A percentile compares a stretch with the other conserved stretches of the same genome.
Evolutionary conservation across 1,284 basidiomycete genomes (phyloP).

Genomic region (Omphalotus olearius): DNA sequence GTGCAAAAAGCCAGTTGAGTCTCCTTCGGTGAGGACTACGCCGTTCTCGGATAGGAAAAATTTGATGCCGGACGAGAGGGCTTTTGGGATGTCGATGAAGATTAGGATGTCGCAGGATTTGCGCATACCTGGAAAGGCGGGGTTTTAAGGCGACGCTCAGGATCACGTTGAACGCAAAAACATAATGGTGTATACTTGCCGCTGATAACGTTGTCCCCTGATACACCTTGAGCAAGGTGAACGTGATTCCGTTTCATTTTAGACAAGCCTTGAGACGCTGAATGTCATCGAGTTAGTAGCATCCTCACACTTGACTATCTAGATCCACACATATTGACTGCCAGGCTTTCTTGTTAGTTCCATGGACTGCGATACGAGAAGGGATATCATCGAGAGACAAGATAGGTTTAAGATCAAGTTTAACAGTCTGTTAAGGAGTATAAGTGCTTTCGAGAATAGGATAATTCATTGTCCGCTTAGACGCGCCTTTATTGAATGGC

Average conservation of each 20-base stretch:
- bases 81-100: conserved; percentile 69
- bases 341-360: conserved; percentile 70
- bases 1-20: conserved; percentile 29
- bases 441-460: not conserved
- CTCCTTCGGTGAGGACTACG: conserved; percentile 78
- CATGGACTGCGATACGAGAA: conserved; percentile 67
- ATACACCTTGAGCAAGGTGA: conserved; percentile 77
- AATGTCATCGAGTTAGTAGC: not conserved
- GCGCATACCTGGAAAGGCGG: conserved; percentile 63
- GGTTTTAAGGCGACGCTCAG: not conserved
- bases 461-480: not conserved
- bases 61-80: conserved; percentile 64
- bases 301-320: not conserved
- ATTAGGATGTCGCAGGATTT: conserved; percentile 68
- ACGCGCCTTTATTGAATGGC: conserved; percentile 79
- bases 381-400: conserved; percentile 59
- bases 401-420: conserved; percentile 67
- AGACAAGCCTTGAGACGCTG: conserved; percentile 71
- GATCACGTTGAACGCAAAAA: not conserved
- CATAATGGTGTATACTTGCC: conserved; percentile 39
- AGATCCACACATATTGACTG: conserved; percentile 56
- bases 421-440: conserved; percentile 45
- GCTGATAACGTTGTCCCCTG: conserved; percentile 63
- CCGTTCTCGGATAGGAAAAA: conserved; percentile 81
- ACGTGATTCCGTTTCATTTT: conserved; percentile 86